Base-by-base conservation (phyloP, 108 stramenopile species). In the Schizochytrium sp. region DNA sequence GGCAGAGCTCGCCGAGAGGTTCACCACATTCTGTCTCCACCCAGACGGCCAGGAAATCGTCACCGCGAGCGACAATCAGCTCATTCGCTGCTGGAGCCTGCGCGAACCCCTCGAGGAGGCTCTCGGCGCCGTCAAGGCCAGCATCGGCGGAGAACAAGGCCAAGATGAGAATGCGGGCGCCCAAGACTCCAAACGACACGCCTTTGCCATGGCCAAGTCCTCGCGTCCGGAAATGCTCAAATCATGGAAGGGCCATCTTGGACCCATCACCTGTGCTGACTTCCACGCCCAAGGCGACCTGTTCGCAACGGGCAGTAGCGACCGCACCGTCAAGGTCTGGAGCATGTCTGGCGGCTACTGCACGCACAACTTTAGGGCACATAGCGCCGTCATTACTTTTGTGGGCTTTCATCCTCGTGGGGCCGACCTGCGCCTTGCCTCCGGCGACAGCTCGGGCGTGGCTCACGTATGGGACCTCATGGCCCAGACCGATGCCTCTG, bases 271-370 rank as follows among this genome's bases (percentile, higher is more conserved):
- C 97, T 96, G 96, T 90, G 96, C 96, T 87, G 95, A 96, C 60
- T 99, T 98, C 87, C 97, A 97, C 69, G 95, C 96, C n/a, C 92
- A 95, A 47, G 98, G 98, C 90, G 72, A 96, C 44, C 96, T 97
- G 55, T 45, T 99, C 16, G 97, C 97, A 0, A 96, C 98, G 44
- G 93, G 95, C 21, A 97, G 96, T 90, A 97, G 97, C 19, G 98
- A 99, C 89, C 93, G 95, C 51, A 98, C 98, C 4, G 91, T 99
- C 59, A 97, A 97, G 91, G 88, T 99, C 28, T 99, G 98, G 98
- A 83, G 76, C 28, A 53, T 83, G 45, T 53, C 45, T 12, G 76
- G 76, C 25, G 76, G 48, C 19, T 83, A 83, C 76, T 83, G 76
- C 51, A 83, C 76, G n/a, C 76, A 83, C 23, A 83, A 83, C 76